These are phyloP conservation scores for grape (Vitis vinifera) DNA, from an alignment of 164 flowering plant species.

Conservation along the genomic window ASM3070453v1 NC_081809.1:12258001-12258500, in stretches of 20 bases:
- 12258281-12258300: neutral
- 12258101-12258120: too few relatives aligned
- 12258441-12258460: slow-evolving; percentile 3
- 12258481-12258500: neutral
- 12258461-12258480: neutral
- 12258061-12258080: too few relatives aligned
- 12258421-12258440: neutral
- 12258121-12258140: too few relatives aligned
- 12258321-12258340: neutral
- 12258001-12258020: too few relatives aligned
- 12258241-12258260: neutral
- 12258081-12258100: too few relatives aligned
- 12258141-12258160: too few relatives aligned
- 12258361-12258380: neutral
- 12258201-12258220: too few relatives aligned
- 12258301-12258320: neutral
- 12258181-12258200: too few relatives aligned
- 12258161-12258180: too few relatives aligned
- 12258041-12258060: too few relatives aligned
- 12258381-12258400: neutral
- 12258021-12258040: too few relatives aligned
- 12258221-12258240: too few relatives aligned
- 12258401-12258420: neutral
- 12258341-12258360: neutral
- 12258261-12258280: neutral